Evolutionary conservation across 441 rosid species (phyloP), one percentile per base, ranked within the genome.

Genomic region (Cnidoscolus chayamansa): DNA sequence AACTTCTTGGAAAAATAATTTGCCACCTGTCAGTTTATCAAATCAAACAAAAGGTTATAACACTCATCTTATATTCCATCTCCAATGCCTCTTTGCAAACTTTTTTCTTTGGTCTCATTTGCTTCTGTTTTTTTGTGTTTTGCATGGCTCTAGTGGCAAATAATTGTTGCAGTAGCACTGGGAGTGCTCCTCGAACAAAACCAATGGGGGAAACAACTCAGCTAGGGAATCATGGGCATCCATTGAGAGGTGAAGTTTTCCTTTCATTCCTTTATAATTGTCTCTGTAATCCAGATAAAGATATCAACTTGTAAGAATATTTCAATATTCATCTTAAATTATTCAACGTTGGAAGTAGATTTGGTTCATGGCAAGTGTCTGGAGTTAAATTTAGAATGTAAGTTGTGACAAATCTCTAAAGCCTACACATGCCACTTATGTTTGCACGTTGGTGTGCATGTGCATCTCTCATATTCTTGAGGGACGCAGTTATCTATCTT

Each of bases 101-200:
- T 68, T 11, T 35, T 48, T 43, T 31, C 67, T 65, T 70, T 59
- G 7, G 30, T 71, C 65, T 61, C 40, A 13, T 68, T 73, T 70
- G 10, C 43, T 15, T 69, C 43, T n/a, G 55, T 53, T 57, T n/a
- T 65, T 58, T 37, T 78, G 74, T 74, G 61, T 35, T 81, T 77
- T 81, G 74, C 82, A 88, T 92, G 82, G 45, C 73, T 87, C 63
- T 68, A 63, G 77, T 65, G 25, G 82, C 79, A 73, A 89, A 84
- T 81, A 90, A 90, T 77, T 86, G 81, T 68, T 87, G 88, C 76
- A 91, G 93, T 80, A 87, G 94, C 78, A 82, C 85, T 47, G 93
- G 87, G 76, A 86, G 89, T 77, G 85, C 86, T 73, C 88, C 87
- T 17, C 86, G 82, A 81, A 75, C 86, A 72, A 84, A 53, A 63